These are phyloP conservation scores for Geotrichum reessii DNA, from an alignment of 1,139 yeast species.

Conservation along the genomic window DNA sequence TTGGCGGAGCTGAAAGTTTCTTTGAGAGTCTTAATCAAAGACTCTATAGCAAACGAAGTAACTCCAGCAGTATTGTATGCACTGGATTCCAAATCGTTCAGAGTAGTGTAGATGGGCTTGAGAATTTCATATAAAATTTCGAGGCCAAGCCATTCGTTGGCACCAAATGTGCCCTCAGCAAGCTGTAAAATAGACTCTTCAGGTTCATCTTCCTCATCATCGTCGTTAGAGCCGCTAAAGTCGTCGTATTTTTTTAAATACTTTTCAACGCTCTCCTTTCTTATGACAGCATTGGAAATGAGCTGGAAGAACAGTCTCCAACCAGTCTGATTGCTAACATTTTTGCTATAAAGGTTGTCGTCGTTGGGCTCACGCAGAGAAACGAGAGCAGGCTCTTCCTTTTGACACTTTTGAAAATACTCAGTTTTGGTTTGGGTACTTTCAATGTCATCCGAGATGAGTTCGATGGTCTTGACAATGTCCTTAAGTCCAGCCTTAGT, in stretches of 20 bases:
- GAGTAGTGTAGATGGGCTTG: slow-evolving; percentile 18
- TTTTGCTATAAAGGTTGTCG: slow-evolving; percentile 15
- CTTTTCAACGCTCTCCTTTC: slow-evolving; percentile 14
- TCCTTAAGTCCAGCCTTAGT: slow-evolving; percentile 1
- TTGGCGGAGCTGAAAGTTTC: slow-evolving; percentile 8
- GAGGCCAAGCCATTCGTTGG: slow-evolving; percentile 14
- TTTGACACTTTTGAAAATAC: slow-evolving; percentile 14
- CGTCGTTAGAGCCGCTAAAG: slow-evolving; percentile 9
- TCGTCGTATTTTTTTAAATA: slow-evolving; percentile 15
- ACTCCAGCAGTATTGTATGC: slow-evolving; percentile 20
- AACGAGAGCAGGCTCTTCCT: slow-evolving; percentile 8
- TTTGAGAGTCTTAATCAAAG: slow-evolving; percentile 18
- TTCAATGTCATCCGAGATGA: slow-evolving; percentile 16
- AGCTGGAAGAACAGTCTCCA: slow-evolving; percentile 17
- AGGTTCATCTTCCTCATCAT: slow-evolving; percentile 13
- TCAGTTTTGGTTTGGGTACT: slow-evolving; percentile 10
- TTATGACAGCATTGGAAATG: slow-evolving; percentile 10
- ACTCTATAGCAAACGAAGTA: slow-evolving; percentile 20
- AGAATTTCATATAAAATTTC: slow-evolving; percentile 13
- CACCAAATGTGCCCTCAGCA: slow-evolving; percentile 17
- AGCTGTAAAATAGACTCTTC: slow-evolving; percentile 16
- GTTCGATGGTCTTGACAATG: slow-evolving; percentile 15
- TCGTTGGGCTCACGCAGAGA: slow-evolving; percentile 16
- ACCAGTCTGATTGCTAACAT: slow-evolving; percentile 16
- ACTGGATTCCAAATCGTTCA: slow-evolving; percentile 17